Base-by-base conservation (phyloP, 2,329 filamentous ascomycete species). In the Grosmannia serpens region DNA sequence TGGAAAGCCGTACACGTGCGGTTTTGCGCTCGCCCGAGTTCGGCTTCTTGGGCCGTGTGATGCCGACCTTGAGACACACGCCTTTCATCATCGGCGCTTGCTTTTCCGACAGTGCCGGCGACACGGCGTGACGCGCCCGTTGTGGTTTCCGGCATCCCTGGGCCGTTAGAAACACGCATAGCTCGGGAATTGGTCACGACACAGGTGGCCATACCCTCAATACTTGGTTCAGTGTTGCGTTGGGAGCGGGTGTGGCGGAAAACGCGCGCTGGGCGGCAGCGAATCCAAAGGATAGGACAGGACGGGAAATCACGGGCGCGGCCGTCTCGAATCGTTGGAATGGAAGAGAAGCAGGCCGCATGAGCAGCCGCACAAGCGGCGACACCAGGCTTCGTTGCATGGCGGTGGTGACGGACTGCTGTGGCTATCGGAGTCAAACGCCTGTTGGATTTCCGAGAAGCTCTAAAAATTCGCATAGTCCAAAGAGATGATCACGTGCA, bases 21-120 rank as follows among this genome's bases (percentile, higher is more conserved):
- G 90, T 94, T 79, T 99, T 99, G 63, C 94, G 81, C 79, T 97
- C 91, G 58, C 91, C 94, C 31, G 94, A 99, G 74, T 99, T 99
- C 64, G 94, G 94, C 76, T 99, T 99, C 85, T 99, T 99, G 59
- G 94, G 94, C 69, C 94, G 91, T 66, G 88, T 91, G 66, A 91
- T 89, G 68, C 89, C 91, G 61, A 97, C 94, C 71, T 95, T 91
- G 63, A 99, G 77, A 73, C 94, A 97, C 44, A 99, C 94, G 66
- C 92, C 94, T 78, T 97, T 97, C 75, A 96, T 86, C 69, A 88
- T 83, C 4, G 94, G 91, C 50, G 88, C 81, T 56, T 83, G 73
- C 62, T 80, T 80, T 62, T 79, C 79, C 55, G 79, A 78, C 57
- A 99, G 81, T 26, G 92, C 91, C 0, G 94, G 94, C 2, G 92